A percentile compares a stretch with the other conserved stretches of the same genome.
phyloP scores from a whole-genome alignment of 129 eudicot species.

The Ambrosia artemisiifolia region DNA sequence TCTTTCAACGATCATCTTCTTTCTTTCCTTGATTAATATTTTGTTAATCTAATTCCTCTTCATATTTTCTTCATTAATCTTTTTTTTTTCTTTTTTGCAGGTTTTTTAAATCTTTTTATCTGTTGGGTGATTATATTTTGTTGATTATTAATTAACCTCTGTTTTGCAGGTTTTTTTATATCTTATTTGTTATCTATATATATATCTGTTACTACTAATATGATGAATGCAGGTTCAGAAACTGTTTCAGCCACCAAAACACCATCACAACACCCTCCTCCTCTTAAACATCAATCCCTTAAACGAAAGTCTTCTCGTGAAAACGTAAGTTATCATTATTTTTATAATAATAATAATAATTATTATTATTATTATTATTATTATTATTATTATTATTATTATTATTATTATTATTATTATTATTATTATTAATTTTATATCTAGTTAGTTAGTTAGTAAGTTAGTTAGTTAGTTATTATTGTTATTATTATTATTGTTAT shows the following conservation, averaged over 20 bases:
- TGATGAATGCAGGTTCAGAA: slow-evolving; percentile 11
- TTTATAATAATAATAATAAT: too few relatives aligned
- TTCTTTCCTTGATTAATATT: neutral
- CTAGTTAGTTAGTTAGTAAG: too few relatives aligned
- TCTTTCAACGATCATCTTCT: neutral
- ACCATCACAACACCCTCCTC: neutral
- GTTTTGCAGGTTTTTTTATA: neutral
- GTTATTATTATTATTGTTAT: too few relatives aligned
- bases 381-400: too few relatives aligned
- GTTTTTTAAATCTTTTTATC: too few relatives aligned
- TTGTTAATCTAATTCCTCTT: neutral
- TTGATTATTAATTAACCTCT: neutral
- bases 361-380: too few relatives aligned
- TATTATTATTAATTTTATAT: too few relatives aligned
- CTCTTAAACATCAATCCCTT: neutral
- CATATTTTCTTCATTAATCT: neutral
- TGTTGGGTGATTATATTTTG: neutral
- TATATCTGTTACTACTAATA: neutral
- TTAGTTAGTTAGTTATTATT: too few relatives aligned
- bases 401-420: too few relatives aligned
- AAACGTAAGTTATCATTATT: neutral
- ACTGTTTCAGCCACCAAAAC: neutral
- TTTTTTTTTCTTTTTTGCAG: too few relatives aligned
- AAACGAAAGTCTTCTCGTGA: neutral
- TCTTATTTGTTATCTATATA: neutral